Evolutionary conservation across 2,329 filamentous ascomycete species (phyloP).

Genomic region (Ceratocystis lukuohia): DNA sequence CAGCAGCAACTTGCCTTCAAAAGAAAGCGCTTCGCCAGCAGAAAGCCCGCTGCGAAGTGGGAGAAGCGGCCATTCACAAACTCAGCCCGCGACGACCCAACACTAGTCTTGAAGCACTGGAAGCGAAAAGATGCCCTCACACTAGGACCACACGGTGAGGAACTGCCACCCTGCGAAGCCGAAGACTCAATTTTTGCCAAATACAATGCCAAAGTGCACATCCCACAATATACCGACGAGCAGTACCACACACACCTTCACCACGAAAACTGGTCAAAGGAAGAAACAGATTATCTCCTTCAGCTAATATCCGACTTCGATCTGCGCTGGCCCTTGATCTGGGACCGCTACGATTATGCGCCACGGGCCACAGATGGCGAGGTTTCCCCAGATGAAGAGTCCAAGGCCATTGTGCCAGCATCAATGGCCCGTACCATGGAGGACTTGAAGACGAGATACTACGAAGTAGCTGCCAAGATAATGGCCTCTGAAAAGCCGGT

Average conservation of each 20-base stretch:
- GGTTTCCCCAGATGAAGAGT: constrained; percentile 33
- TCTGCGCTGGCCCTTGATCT: constrained; percentile 79
- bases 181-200: constrained; percentile 64
- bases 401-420: constrained; percentile 41
- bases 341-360: constrained; percentile 76
- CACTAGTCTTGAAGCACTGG: constrained; percentile 67
- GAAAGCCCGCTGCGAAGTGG: constrained; percentile 49
- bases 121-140: constrained; percentile 38
- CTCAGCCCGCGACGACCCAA: constrained; percentile 55
- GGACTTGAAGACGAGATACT: constrained; percentile 83
- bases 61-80: constrained; percentile 61
- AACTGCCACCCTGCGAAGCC: constrained; percentile 21
- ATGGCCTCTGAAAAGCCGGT: constrained; percentile 68
- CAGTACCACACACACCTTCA: constrained; percentile 68
- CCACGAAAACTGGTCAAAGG: constrained; percentile 69
- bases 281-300: constrained; percentile 89
- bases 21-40: constrained; percentile 40
- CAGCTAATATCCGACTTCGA: constrained; percentile 63
- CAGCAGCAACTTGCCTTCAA: constrained; percentile 47
- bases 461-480: constrained; percentile 69
- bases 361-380: constrained; percentile 35
- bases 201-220: constrained; percentile 68
- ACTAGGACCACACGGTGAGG: constrained; percentile 19
- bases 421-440: constrained; percentile 58
- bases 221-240: constrained; percentile 73